Percentiles rank a stretch among this genome's conserved stretches.
Conservation (phyloP, 2,329 filamentous ascomycete species). For the Claviceps spartinae region DNA sequence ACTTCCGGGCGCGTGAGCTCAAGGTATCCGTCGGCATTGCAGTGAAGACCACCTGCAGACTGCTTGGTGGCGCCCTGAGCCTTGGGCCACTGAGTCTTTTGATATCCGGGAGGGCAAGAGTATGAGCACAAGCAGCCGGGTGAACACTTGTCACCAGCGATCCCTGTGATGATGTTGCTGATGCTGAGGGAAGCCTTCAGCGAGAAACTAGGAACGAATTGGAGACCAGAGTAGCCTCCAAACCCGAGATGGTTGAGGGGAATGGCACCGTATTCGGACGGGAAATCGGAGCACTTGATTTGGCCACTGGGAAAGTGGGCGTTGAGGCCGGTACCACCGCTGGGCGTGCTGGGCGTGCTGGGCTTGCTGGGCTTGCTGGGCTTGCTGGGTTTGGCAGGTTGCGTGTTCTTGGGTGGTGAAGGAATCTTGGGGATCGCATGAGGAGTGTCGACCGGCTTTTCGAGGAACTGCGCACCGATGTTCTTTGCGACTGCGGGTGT, state of each 20-base stretch:
- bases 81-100: constrained; percentile 80
- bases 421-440: constrained; percentile 10
- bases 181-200: constrained; percentile 36
- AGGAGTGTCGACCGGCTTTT: neutral
- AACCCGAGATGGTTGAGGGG: constrained; percentile 53
- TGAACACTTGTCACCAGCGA: constrained; percentile 46
- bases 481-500: neutral
- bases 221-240: constrained; percentile 69
- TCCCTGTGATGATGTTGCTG: constrained; percentile 49
- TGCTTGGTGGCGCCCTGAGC: constrained; percentile 67
- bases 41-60: constrained; percentile 79
- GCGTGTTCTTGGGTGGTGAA: constrained; percentile 10
- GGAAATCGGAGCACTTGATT: constrained; percentile 60
- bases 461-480: constrained; percentile 4
- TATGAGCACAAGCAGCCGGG: constrained; percentile 74
- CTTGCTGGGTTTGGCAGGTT: constrained; percentile 11
- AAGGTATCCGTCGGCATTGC: constrained; percentile 59
- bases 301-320: constrained; percentile 62
- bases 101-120: constrained; percentile 78
- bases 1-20: constrained; percentile 57
- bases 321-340: constrained; percentile 35
- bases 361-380: constrained; percentile 1
- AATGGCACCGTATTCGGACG: constrained; percentile 67
- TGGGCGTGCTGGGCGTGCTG: neutral
- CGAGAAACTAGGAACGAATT: constrained; percentile 43